phyloP scores from a whole-genome alignment of 2,329 filamentous ascomycete genomes.

The Westerdykella ornata region DNA sequence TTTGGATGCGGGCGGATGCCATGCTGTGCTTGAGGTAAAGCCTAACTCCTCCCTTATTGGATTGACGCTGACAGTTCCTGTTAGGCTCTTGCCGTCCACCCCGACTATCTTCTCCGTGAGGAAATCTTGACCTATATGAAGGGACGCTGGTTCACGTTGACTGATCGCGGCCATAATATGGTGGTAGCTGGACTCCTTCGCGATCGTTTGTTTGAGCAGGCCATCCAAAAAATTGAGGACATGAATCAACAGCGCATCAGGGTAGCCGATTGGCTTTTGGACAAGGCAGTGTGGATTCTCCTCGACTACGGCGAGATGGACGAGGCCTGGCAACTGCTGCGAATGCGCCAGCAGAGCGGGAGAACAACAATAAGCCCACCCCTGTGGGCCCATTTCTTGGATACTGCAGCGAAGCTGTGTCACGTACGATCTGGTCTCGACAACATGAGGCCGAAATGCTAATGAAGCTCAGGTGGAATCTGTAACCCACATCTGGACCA shows the following conservation, averaged over 20 bases:
- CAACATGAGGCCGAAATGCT: constrained; percentile 1
- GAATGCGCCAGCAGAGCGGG: constrained; percentile 44
- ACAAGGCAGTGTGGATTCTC: constrained; percentile 68
- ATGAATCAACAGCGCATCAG: constrained; percentile 53
- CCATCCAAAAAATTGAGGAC: constrained; percentile 60
- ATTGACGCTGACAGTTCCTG: constrained; percentile 1
- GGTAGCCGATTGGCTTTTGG: constrained; percentile 67
- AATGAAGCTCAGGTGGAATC: constrained; percentile 49
- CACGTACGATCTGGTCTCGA: constrained; percentile 40
- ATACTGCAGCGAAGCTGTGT: constrained; percentile 59
- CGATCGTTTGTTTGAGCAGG: constrained; percentile 77
- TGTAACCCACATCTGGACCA: constrained; percentile 65
- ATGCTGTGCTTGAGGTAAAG: constrained; percentile 61
- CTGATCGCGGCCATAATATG: constrained; percentile 56
- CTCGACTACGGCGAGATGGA: constrained; percentile 67
- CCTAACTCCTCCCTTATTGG: neutral
- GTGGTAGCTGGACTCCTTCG: constrained; percentile 68
- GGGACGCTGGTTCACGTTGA: constrained; percentile 61
- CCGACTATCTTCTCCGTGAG: constrained; percentile 70
- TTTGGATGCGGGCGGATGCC: constrained; percentile 61
- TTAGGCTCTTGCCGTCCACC: constrained; percentile 70
- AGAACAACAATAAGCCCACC: constrained; percentile 32
- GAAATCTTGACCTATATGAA: constrained; percentile 68
- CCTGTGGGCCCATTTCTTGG: constrained; percentile 68
- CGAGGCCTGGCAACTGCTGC: constrained; percentile 64